Base-by-base conservation (phyloP, 2,329 filamentous ascomycete genomes). In the Exserohilum rostratum region DNA sequence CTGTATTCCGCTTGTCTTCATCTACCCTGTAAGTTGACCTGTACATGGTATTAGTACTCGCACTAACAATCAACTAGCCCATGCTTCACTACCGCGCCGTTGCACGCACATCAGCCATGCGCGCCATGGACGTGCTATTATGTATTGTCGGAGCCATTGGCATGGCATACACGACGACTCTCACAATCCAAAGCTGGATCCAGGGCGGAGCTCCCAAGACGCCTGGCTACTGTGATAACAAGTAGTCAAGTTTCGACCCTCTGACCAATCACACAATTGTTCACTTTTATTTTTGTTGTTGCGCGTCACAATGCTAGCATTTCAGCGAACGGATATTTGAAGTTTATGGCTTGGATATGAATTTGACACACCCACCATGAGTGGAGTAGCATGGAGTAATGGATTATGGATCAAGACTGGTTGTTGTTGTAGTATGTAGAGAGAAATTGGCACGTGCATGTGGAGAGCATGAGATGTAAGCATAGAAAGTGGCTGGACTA, bases 1-100 rank as follows among this genome's bases (percentile, higher is more conserved):
- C 57, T 99, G 95, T 73, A 95, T 99, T 66, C 95, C 95, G 39
- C 80, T 99, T 53, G 95, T 98, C 58, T 98, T 96, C 71, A 96
- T 99, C 49, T 99, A 99, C 73, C 96, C 95, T 62, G 93, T 97
- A 83, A 83, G 91, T 86, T 34, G 33, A 20, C 6, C n/a, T 53
- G 13, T 22, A 22, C 7, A 11, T 12, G 44, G 49, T 17, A 6
- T 10, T 46, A 37, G 42, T 47, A 17, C 34, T 33, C 20, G 12
- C 37, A 39, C 74, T 82, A 60, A 81, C 69, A 42, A 39, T 25
- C 20, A 6, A 2, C 51, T 65, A 97, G 91, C 93, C 95, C 39
- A 82, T 99, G 75, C 86, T 99, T 47, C 95, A 99, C 72, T 90
- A 90, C 78, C 88, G 84, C 70, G 92, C 86, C 11, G 89, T 96